Base-by-base conservation (phyloP, 2,329 filamentous ascomycete species). In the Fusarium globosum region DNA sequence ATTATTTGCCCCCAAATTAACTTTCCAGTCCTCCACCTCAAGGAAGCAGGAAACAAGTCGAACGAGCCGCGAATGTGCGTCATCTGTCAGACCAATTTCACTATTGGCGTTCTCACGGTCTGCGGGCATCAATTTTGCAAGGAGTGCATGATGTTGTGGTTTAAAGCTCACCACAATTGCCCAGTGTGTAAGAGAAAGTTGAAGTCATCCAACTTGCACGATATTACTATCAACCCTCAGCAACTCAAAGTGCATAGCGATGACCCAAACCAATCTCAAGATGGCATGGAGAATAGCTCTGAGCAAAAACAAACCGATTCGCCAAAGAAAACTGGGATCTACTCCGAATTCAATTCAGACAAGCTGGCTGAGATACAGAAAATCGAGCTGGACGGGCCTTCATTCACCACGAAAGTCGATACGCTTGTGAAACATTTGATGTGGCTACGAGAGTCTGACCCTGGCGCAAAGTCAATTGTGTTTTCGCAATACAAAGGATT, bases 121-220 rank as follows among this genome's bases (percentile, higher is more conserved):
- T 98, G 96, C 80, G 96, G 96, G 0, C 96, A 99, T 79, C 90
- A 94, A 72, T 98, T 95, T 80, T 98, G 96, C 84, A 95, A 94
- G 77, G 93, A 94, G 35, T 98, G 96, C 81, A 92, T 98, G 75
- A 86, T 87, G 42, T 76, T 90, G 18, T 98, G 96, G 96, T 94
- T 92, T 84, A 86, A 85, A 64, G 86, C 89, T 38, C 91, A 95
- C 75, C 88, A 86, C 23, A 96, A 89, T 58, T 98, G 96, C 76
- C 96, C 96, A 0, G 87, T 94, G 10, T 99, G 96, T 86, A 97
- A 97, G 80, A 88, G 86, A 51, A 85, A 84, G 4, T 84, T 98
- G 12, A 86, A 85, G 35, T 78, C 83, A 1, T 87, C 87, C 4
- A 94, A 96, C 79, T 88, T 98, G 55, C 93, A 97, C 79, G 91